phyloP scores from a whole-genome alignment of 768 basidiomycete genomes.

The Phlebiopsis flavidoalba region DNA sequence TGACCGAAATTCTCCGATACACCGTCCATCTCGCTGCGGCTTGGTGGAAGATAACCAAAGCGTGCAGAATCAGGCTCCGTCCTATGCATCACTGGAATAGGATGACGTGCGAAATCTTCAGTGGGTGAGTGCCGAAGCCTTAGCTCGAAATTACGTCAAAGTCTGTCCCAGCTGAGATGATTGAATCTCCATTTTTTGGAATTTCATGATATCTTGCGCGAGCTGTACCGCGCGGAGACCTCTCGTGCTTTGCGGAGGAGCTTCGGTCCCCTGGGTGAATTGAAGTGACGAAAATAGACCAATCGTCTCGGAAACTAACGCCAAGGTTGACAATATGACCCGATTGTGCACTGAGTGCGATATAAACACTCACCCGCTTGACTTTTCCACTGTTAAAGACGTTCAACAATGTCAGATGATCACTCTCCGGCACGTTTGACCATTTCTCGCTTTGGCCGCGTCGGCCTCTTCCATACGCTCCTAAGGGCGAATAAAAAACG shows the following conservation, averaged over 20 bases:
- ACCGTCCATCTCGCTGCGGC: conserved; percentile 92
- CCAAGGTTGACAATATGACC: not conserved
- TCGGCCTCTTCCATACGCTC: conserved; percentile 97
- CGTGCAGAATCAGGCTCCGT: conserved; percentile 98
- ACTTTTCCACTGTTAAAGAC: conserved; percentile 99
- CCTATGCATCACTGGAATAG: not conserved
- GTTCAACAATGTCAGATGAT: conserved; percentile 91
- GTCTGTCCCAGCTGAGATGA: conserved; percentile 89
- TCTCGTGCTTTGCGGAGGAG: conserved; percentile 91
- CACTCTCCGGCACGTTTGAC: conserved; percentile 97
- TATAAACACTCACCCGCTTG: conserved; percentile 64
- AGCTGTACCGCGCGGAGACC: conserved; percentile 91
- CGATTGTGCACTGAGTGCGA: not conserved
- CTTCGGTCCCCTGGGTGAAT: conserved; percentile 96
- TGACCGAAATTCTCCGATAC: conserved; percentile 98
- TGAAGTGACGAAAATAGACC: conserved; percentile 94
- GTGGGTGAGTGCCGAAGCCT: conserved; percentile 31
- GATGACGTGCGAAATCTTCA: not conserved
- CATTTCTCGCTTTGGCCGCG: conserved; percentile 95
- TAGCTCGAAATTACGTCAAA: conserved; percentile 79
- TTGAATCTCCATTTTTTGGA: conserved; percentile 96
- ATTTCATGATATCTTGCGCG: conserved; percentile 99
- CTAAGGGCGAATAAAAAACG: conserved; percentile 90
- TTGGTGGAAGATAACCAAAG: conserved; percentile 99
- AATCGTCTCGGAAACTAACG: conserved; percentile 82